These are phyloP conservation scores for Teratosphaeria epicoccoides DNA, from an alignment of 2,329 filamentous ascomycete species.

Conservation along the genomic window DNA sequence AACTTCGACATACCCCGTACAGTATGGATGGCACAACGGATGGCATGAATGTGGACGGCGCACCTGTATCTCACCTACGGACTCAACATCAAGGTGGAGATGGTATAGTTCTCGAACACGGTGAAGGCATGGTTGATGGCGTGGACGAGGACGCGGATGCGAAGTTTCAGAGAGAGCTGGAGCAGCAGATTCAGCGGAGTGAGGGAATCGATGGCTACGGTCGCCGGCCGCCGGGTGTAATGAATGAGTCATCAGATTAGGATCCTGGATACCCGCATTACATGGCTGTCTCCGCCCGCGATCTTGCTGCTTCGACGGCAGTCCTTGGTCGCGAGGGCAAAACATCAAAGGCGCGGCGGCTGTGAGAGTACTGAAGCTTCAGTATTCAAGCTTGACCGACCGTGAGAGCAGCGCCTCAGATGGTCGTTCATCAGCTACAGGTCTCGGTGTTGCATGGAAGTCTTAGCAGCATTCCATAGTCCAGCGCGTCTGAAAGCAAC, in stretches of 20 bases:
- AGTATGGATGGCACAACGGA: not conserved
- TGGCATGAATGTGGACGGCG: not conserved
- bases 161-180: not conserved
- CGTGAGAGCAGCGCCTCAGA: too few species aligned
- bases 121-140: slow-evolving; percentile 1
- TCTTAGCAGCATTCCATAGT: too few species aligned
- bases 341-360: too few species aligned
- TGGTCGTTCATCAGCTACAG: too few species aligned
- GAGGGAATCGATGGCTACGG: not conserved
- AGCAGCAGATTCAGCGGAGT: not conserved
- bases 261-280: not conserved
- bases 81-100: not conserved
- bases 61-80: not conserved
- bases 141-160: slow-evolving; percentile 3
- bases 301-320: too few species aligned
- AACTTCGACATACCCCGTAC: not conserved
- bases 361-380: too few species aligned
- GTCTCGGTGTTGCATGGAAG: too few species aligned
- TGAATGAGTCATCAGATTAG: not conserved
- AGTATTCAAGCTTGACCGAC: too few species aligned
- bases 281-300: not conserved
- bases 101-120: slow-evolving; percentile 2
- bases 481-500: too few species aligned
- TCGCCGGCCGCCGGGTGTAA: not conserved
- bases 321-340: too few species aligned